Percentiles rank a stretch among this genome's conserved stretches.
These are phyloP conservation scores for Climacium dendroides DNA, from an alignment of 225 moss, liverwort and hornwort species.

Conservation along the genomic window DNA sequence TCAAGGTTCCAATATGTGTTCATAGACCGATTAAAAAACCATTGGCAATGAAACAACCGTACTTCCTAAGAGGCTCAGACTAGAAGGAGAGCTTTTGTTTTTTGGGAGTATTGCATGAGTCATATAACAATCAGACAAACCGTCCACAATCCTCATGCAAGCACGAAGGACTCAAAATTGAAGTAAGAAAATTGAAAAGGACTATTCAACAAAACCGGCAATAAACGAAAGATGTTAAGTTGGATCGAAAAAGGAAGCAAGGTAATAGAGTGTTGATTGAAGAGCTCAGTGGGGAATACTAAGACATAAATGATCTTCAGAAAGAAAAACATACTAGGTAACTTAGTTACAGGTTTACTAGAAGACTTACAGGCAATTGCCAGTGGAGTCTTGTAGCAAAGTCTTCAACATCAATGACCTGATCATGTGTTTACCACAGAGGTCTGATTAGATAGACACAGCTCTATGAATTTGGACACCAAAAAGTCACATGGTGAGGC, in stretches of 20 bases:
- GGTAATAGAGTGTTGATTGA: neutral
- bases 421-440: conserved; percentile 30
- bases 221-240: neutral
- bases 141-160: neutral
- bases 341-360: conserved; percentile 15
- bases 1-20: neutral
- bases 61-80: neutral
- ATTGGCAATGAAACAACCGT: neutral
- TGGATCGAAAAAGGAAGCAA: neutral
- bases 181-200: neutral
- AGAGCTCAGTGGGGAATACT: neutral
- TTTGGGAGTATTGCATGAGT: neutral
- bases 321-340: neutral
- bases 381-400: conserved; percentile 39
- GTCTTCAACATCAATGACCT: conserved; percentile 36
- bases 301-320: neutral
- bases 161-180: neutral
- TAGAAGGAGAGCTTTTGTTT: neutral
- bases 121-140: neutral
- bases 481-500: neutral
- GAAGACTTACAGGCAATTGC: conserved; percentile 53
- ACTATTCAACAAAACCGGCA: neutral
- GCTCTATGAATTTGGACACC: neutral
- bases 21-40: neutral
- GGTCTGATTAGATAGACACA: conserved; percentile 20